Conservation (phyloP, 2,329 filamentous ascomycete genomes). For the Penicillium sp. region DNA sequence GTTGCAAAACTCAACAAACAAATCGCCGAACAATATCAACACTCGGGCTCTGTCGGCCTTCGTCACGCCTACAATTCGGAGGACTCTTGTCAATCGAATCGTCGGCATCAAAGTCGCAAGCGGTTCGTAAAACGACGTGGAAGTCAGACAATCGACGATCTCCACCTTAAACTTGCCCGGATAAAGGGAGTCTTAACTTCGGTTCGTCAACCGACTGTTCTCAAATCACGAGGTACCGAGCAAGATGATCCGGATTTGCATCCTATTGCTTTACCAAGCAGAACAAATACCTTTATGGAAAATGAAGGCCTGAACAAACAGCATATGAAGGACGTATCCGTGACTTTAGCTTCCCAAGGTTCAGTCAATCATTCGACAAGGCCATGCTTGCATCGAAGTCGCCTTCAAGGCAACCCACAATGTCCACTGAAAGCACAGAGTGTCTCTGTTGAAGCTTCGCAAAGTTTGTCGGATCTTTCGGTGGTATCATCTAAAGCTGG, state of each 20-base stretch:
- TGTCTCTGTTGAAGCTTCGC: too few relatives aligned
- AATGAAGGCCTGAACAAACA: too few relatives aligned
- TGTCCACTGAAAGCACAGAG: too few relatives aligned
- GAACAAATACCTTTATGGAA: background rate
- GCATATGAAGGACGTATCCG: too few relatives aligned
- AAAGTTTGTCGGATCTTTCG: too few relatives aligned
- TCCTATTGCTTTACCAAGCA: slow-evolving; percentile 9
- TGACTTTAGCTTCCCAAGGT: background rate
- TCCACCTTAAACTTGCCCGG: slow-evolving; percentile 42
- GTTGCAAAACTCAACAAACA: slow-evolving; percentile 85
- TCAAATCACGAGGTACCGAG: slow-evolving; percentile 39
- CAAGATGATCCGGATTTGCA: slow-evolving; percentile 43
- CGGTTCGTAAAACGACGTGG: slow-evolving; percentile 2
- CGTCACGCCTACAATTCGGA: slow-evolving; percentile 52
- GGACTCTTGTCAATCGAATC: too few relatives aligned
- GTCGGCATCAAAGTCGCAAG: slow-evolving; percentile 39
- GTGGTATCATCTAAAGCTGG: too few relatives aligned
- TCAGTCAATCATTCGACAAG: too few relatives aligned
- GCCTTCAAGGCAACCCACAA: too few relatives aligned
- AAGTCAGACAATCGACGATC: slow-evolving; percentile 38
- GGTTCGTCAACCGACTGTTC: slow-evolving; percentile 34
- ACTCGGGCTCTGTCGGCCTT: too few relatives aligned
- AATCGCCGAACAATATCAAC: too few relatives aligned
- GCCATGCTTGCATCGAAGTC: too few relatives aligned
- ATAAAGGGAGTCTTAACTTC: background rate